Percentiles rank a stretch among this genome's conserved stretches.
Evolutionary conservation across 192 early-diverging fungal genomes (phyloP).

Genomic region (Rhizoclosmatium sp.): DNA sequence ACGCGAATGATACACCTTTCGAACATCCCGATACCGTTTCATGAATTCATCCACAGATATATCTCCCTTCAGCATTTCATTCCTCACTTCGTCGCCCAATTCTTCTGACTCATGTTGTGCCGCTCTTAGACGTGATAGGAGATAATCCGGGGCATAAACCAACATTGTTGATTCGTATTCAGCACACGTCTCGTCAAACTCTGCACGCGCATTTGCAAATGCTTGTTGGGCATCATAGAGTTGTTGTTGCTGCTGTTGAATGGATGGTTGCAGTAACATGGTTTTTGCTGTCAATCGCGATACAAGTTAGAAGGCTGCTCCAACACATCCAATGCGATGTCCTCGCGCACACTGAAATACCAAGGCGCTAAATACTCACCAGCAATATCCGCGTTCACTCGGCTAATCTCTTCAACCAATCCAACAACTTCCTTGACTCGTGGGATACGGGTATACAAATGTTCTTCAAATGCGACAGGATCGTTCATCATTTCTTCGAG

Average conservation of each 20-base stretch:
- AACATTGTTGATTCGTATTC: conserved; percentile 13
- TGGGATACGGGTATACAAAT: conserved; percentile 23
- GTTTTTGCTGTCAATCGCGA: conserved; percentile 10
- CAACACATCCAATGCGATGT: not conserved
- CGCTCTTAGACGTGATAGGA: conserved; percentile 37
- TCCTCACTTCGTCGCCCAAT: conserved; percentile 37
- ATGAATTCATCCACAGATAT: conserved; percentile 50
- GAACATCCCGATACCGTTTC: conserved; percentile 43
- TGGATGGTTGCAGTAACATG: not conserved
- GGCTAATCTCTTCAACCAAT: not conserved
- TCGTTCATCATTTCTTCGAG: conserved; percentile 34
- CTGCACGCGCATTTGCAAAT: conserved; percentile 4
- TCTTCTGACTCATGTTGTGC: conserved; percentile 40
- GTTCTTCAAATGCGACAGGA: conserved; percentile 29
- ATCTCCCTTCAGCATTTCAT: conserved; percentile 41
- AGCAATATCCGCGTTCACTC: conserved; percentile 17
- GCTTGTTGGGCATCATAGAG: not conserved
- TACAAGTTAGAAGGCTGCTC: not conserved
- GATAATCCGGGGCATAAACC: conserved; percentile 40
- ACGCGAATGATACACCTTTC: conserved; percentile 52
- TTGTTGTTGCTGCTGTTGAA: not conserved
- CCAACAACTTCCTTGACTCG: conserved; percentile 14
- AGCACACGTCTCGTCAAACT: conserved; percentile 10
- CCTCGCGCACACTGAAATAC: not conserved
- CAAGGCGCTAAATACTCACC: conserved; percentile 5